Evolutionary conservation across 2,329 filamentous ascomycete species (phyloP), one percentile per base, ranked within the genome.

Genomic region (Paecilomyces sp.): DNA sequence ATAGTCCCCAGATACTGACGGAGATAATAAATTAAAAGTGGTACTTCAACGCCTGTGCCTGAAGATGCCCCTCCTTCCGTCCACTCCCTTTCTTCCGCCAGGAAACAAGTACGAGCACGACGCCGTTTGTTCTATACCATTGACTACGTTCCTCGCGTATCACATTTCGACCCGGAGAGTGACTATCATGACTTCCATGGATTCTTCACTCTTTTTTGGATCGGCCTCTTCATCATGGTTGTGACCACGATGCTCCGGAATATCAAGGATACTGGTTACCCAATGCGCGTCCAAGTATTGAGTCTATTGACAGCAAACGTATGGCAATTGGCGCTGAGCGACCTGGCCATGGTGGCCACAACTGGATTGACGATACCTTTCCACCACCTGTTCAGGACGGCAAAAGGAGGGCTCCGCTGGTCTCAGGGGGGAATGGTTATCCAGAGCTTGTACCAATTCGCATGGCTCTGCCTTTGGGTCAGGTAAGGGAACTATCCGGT

Each of bases 121-220:
- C 88, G 88, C 60, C 88, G 92, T 66, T 82, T 97, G 66, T 99
- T 97, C 73, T 93, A 95, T 24, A 94, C 90, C 24, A 92, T 96
- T 71, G 90, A 96, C 69, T 99, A 93, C 77, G 85, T 90, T 50
- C 88, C 89, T 61, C 89, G 94, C 60, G 88, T 97, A 24, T 97
- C 93, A 18, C 93, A 99, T 77, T 96, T 99, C 72, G 94, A 99
- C 71, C 92, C 92, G 0, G 83, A 85, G 56, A 96, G 90, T 75
- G 92, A 96, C 69, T 92, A 97, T 74, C 87, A 87, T 69, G 92
- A 99, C 76, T 99, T 99, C 74, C 87, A 91, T 68, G 94, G 94
- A 71, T 99, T 99, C 83, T 99, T 97, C 78, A 91, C 94, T 58
- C 84, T 99, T 41, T 99, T 99, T 78, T 99, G 94, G 94, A 93